Evolutionary conservation across 805 yeast species (phyloP).

Genomic region (Wickerhamiella spandovensis): DNA sequence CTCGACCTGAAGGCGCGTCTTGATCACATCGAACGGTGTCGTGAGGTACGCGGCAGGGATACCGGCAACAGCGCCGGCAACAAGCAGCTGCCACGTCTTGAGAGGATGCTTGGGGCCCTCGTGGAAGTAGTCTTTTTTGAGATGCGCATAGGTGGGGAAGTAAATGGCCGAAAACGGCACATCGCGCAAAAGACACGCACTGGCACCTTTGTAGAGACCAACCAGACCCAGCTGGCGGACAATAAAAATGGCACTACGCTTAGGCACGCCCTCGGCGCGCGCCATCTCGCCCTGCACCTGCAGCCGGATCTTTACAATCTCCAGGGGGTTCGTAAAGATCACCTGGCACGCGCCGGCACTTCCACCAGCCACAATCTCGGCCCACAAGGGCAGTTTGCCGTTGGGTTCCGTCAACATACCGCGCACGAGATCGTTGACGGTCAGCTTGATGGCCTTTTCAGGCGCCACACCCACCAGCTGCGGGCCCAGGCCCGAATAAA

Average conservation of each 20-base stretch:
- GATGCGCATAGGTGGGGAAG: conserved; percentile 92
- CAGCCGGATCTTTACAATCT: conserved; percentile 85
- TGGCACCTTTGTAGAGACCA: conserved; percentile 84
- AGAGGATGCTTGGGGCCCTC: conserved; percentile 67
- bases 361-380: conserved; percentile 82
- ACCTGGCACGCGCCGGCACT: conserved; percentile 96
- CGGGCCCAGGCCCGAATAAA: conserved; percentile 87
- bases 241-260: conserved; percentile 52
- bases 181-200: conserved; percentile 85
- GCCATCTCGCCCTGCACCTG: conserved; percentile 78
- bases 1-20: conserved; percentile 85
- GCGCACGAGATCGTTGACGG: conserved; percentile 83
- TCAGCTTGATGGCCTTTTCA: conserved; percentile 90
- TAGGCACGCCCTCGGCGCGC: conserved; percentile 27
- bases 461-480: conserved; percentile 97
- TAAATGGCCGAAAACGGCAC: conserved; percentile 95
- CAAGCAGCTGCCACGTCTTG: conserved; percentile 69
- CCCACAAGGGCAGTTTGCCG: conserved; percentile 36
- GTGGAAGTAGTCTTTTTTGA: conserved; percentile 67
- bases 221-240: conserved; percentile 64
- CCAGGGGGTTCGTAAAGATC: conserved; percentile 88
- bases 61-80: conserved; percentile 91
- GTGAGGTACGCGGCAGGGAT: conserved; percentile 96
- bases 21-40: conserved; percentile 93
- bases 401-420: conserved; percentile 47